Evolutionary conservation across 208 protist genomes (phyloP).

Genomic region (Trypanosoma theileri): DNA sequence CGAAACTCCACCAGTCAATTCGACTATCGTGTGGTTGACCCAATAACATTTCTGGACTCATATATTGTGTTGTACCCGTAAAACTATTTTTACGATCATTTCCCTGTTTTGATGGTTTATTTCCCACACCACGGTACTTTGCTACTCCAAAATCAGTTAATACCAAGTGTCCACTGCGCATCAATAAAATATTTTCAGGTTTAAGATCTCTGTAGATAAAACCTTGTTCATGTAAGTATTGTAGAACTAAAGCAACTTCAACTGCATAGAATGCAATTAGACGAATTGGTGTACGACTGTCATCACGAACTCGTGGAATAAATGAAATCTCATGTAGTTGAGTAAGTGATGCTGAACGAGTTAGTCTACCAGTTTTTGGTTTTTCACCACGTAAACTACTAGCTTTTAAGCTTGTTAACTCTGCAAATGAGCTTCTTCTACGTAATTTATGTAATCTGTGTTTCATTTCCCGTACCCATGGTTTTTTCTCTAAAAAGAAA

Average conservation of each 20-base stretch:
- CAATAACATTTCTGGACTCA: conserved; percentile 93
- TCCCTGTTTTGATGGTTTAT: conserved; percentile 6
- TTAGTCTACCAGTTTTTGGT: too few relatives aligned
- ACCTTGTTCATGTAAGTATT: conserved; percentile 85
- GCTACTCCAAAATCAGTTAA: conserved; percentile 96
- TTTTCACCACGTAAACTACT: too few relatives aligned
- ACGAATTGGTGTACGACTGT: conserved; percentile 62
- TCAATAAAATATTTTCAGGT: conserved; percentile 94
- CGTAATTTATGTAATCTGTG: conserved; percentile 42
- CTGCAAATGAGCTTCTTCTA: neutral
- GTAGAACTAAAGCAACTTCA: conserved; percentile 86
- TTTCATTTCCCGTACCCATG: conserved; percentile 66
- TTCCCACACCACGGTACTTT: conserved; percentile 58
- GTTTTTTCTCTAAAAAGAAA: conserved; percentile 58
- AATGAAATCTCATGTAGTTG: neutral
- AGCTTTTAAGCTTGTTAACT: too few relatives aligned
- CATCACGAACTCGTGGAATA: conserved; percentile 38
- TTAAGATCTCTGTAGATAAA: conserved; percentile 94
- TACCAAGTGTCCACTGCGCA: conserved; percentile 88
- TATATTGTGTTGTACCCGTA: conserved; percentile 94
- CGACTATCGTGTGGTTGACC: conserved; percentile 82
- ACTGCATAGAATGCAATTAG: conserved; percentile 89
- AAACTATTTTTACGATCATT: conserved; percentile 76
- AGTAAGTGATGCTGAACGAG: too few relatives aligned
- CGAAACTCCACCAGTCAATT: conserved; percentile 96